Evolutionary conservation across 1,284 basidiomycete genomes (phyloP), one percentile per base, ranked within the genome.

Genomic region (Fistulina hepatica): DNA sequence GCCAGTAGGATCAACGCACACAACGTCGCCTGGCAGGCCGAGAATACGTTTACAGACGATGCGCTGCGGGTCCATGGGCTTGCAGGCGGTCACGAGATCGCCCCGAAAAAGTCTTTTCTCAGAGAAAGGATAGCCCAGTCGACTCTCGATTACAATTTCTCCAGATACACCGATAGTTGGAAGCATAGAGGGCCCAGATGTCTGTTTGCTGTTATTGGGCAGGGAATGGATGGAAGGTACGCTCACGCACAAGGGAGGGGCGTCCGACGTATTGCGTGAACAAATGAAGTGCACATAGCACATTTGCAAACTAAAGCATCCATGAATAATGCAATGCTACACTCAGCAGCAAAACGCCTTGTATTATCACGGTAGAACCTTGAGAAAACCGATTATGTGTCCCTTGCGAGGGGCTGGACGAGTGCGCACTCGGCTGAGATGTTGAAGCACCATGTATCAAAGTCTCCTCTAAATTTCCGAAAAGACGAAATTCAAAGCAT

Each of bases 1-100:
- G n/a, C 77, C 76, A 4, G 76, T 80, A 31, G 68, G 93, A 67
- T 97, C 91, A 20, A 94, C 77, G 46, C 89, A 90, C 17, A 97
- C 58, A 15, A 82, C 63, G 56, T 98, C 94, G 2, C 94, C 94
- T 15, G 89, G 82, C 13, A 98, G 60, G 1, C 91, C 94, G 15
- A 97, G 67, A 11, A 98, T 67, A 27, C 94, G 77, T 63, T 98
- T 98, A 62, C 91, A 94, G 16, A 97, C 75, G 17, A 78, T 65
- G 32, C 73, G 70, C 1, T 60, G 59, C 0, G 83, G 84, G 47
- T 82, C 69, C 31, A 78, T 58, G 4, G 92, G 92, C 2, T 84
- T 89, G 33, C 69, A 65, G 27, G 85, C 69, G 9, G 82, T 78
- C 40, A 95, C 67, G 34, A 98, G 62, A 52, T 95, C 90, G 30